Evolutionary conservation across 2,329 filamentous ascomycete genomes (phyloP).

Genomic region (Basipetospora chlamydospora): DNA sequence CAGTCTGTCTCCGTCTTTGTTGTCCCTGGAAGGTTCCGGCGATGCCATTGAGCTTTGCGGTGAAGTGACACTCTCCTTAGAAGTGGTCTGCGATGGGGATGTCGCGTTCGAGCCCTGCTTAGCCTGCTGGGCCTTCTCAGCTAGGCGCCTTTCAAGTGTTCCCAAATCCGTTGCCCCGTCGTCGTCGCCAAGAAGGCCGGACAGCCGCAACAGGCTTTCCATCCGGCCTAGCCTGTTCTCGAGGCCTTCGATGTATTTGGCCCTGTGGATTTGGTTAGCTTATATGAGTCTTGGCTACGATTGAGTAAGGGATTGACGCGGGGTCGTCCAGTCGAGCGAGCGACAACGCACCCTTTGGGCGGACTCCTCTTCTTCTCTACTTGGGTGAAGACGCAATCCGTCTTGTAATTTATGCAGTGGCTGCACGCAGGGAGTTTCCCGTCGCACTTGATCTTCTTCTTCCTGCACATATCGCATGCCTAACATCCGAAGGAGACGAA

Average conservation of each 20-base stretch:
- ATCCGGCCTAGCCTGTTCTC: conserved; percentile 92
- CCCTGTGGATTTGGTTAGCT: conserved; percentile 38
- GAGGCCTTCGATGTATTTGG: conserved; percentile 94
- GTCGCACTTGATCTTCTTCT: conserved; percentile 96
- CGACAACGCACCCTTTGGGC: conserved; percentile 66
- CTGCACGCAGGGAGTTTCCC: conserved; percentile 90
- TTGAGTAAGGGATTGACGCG: background rate
- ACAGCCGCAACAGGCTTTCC: conserved; percentile 80
- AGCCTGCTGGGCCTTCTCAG: conserved; percentile 40
- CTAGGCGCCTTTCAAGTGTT: conserved; percentile 65
- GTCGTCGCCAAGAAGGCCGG: conserved; percentile 73
- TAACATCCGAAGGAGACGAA: conserved; percentile 17
- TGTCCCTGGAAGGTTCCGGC: conserved; percentile 29
- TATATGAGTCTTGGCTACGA: conserved; percentile 5
- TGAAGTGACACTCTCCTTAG: conserved; percentile 26
- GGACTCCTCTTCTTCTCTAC: conserved; percentile 98
- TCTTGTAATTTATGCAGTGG: conserved; percentile 96
- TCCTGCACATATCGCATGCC: conserved; percentile 94
- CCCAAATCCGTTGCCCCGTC: conserved; percentile 75
- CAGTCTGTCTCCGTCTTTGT: conserved; percentile 18
- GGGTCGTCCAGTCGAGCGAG: no score
- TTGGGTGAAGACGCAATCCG: conserved; percentile 91
- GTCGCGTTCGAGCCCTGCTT: conserved; percentile 35
- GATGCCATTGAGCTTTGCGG: conserved; percentile 41
- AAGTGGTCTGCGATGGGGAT: conserved; percentile 33